Evolutionary conservation across 352 stramenopile genomes (phyloP), one percentile per base, ranked within the genome.

Genomic region (Nothophytophthora sp.): DNA sequence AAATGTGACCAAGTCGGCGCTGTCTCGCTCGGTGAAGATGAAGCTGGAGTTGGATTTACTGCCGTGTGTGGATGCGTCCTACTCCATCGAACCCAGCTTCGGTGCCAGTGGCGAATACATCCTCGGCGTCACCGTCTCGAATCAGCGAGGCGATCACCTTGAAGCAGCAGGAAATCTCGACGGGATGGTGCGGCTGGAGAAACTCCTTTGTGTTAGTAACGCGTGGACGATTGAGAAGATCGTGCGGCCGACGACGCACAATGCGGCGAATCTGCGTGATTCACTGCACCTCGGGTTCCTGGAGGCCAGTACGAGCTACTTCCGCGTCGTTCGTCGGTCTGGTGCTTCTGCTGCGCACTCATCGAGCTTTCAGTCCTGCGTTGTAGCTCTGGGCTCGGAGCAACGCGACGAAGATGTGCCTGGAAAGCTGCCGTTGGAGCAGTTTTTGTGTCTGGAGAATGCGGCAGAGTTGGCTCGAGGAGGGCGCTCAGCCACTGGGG

Each of bases 261-360:
- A 12, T 22, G 19, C 36, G 34, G 25, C 12, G 12, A 9, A 35
- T 5, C 44, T 70, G 16, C 62, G 68, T 8, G 66, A 82, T 43
- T 72, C 73, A 15, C 41, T 54, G 5, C 61, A 66, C 23, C 56
- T 91, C 23, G 76, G 67, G n/a, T 85, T 71, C 44, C 79, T 80
- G 38, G 85, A 95, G 61, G 74, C 76, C 0, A 89, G 80, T 35
- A 93, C 85, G 11, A 77, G 63, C 9, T 95, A 92, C 48, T 93
- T 93, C 49, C 79, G 82, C n/a, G 49, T 92, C 15, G 34, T 76
- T 38, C 64, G 54, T 5, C 66, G 55, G 20, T 24, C 24, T 8
- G 29, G 28, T 47, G 20, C 18, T 30, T 39, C 30, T 40, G 3
- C 8, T 19, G 37, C 42, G 15, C 32, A 13, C 5, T 20, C 20